These are phyloP conservation scores for Plantago lanceolata DNA, from an alignment of 305 asterid genomes.

Conservation along the genomic window DNA sequence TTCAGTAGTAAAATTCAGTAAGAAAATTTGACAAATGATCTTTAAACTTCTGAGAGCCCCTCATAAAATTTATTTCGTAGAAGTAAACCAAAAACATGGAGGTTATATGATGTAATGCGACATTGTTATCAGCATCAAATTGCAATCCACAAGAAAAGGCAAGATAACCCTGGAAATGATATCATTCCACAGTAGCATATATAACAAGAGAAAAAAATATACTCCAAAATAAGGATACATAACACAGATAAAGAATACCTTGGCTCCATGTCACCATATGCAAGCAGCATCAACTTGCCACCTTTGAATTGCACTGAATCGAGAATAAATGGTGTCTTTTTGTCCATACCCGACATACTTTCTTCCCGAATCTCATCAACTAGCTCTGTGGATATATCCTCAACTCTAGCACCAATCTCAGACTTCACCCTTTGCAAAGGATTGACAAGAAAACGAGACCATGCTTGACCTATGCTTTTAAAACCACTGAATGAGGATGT, in stretches of 20 bases:
- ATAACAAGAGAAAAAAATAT: neutral
- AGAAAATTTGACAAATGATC: conserved; percentile 4
- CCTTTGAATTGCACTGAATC: conserved; percentile 85
- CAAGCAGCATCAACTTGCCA: conserved; percentile 87
- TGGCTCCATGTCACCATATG: conserved; percentile 92
- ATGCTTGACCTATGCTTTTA: conserved; percentile 38
- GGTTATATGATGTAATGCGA: conserved; percentile 6
- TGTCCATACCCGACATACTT: conserved; percentile 45
- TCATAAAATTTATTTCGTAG: conserved; percentile 11
- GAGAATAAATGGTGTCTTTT: conserved; percentile 63
- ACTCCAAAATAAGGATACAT: neutral
- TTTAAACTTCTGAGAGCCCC: conserved; percentile 11
- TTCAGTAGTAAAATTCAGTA: conserved; percentile 9
- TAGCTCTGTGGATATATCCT: conserved; percentile 61
- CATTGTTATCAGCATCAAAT: conserved; percentile 8
- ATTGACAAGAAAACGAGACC: conserved; percentile 47
- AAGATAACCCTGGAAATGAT: neutral
- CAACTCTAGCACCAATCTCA: conserved; percentile 54
- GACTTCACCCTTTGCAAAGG: conserved; percentile 63
- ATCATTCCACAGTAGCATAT: neutral
- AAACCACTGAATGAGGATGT: conserved; percentile 37
- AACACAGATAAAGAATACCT: conserved; percentile 43
- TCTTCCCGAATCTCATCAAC: conserved; percentile 57
- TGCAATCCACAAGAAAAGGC: conserved; percentile 11
- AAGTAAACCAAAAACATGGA: conserved; percentile 17